A percentile compares a stretch with the other conserved stretches of the same genome.
Evolutionary conservation across 2,329 filamentous ascomycete genomes (phyloP).

Genomic region (Didymella segeticola): DNA sequence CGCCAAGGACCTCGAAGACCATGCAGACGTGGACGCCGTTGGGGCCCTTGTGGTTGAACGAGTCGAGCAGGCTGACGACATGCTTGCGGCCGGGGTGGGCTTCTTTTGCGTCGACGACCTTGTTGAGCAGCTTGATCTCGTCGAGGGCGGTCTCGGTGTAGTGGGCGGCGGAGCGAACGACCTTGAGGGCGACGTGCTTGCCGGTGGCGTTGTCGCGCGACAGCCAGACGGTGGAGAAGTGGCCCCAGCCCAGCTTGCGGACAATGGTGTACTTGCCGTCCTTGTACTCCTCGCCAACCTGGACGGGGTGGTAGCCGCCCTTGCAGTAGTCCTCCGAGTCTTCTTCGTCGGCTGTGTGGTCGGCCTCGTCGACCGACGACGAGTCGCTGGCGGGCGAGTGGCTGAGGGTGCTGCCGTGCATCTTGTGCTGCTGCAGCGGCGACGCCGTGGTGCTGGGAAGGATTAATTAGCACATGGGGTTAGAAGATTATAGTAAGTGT

Average conservation of each 20-base stretch:
- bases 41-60: constrained; percentile 96
- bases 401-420: constrained; percentile 65
- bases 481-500: no score
- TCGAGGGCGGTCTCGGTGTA: constrained; percentile 99
- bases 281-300: constrained; percentile 95
- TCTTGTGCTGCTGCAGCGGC: constrained; percentile 53
- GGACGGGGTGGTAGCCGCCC: constrained; percentile 95
- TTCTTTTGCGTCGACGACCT: constrained; percentile 94
- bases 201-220: constrained; percentile 83
- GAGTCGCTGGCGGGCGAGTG: constrained; percentile 79
- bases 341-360: constrained; percentile 96
- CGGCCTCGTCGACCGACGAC: constrained; percentile 79
- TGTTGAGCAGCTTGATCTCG: constrained; percentile 97
- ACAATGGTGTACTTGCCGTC: constrained; percentile 96
- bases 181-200: constrained; percentile 97
- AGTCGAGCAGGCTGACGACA: constrained; percentile 94
- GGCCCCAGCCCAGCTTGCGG: constrained; percentile 96
- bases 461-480: not conserved
- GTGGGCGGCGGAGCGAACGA: constrained; percentile 95
- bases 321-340: constrained; percentile 99
- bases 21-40: constrained; percentile 98
- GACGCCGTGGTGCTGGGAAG: constrained; percentile 54
- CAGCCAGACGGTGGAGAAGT: constrained; percentile 96
- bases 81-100: constrained; percentile 93
- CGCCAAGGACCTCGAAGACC: constrained; percentile 97